phyloP scores from a whole-genome alignment of 2,329 filamentous ascomycete species.

The Diaporthe destruens region DNA sequence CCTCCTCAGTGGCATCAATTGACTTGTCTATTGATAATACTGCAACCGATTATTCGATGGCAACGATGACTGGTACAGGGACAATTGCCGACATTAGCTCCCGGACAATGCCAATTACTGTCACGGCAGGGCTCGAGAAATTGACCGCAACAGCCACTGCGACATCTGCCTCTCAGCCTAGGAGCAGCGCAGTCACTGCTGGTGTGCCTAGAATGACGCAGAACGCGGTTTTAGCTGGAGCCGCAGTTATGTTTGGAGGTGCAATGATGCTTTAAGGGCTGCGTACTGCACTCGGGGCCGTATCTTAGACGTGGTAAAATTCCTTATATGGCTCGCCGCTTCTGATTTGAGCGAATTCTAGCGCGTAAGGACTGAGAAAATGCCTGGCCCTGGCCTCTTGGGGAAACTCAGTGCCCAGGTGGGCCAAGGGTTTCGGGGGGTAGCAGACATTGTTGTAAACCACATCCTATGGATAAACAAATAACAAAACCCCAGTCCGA shows the following conservation, averaged over 20 bases:
- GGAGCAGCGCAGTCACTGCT: slow-evolving; percentile 48
- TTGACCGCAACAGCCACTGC: slow-evolving; percentile 44
- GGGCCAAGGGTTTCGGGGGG: no score
- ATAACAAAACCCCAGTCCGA: no score
- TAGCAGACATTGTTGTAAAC: no score
- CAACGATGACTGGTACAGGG: slow-evolving; percentile 29
- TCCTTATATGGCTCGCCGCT: not conserved
- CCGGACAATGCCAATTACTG: slow-evolving; percentile 49
- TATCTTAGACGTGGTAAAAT: not conserved
- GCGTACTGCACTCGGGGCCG: not conserved
- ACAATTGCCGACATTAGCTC: slow-evolving; percentile 44
- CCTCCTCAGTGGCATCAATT: slow-evolving; percentile 23
- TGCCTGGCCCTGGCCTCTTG: no score
- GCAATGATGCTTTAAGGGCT: slow-evolving; percentile 52
- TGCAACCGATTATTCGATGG: slow-evolving; percentile 15
- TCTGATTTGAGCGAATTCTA: not conserved
- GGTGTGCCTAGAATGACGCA: slow-evolving; percentile 49
- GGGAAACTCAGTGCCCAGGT: no score
- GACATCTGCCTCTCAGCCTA: slow-evolving; percentile 13
- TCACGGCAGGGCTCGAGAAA: slow-evolving; percentile 56
- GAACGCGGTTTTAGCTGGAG: slow-evolving; percentile 53
- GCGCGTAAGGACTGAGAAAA: not conserved
- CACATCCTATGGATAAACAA: no score
- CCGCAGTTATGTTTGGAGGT: slow-evolving; percentile 51
- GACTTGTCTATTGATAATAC: slow-evolving; percentile 35